These are phyloP conservation scores for Dentipellis fragilis DNA, from an alignment of 768 basidiomycete species.

Conservation along the genomic window DNA sequence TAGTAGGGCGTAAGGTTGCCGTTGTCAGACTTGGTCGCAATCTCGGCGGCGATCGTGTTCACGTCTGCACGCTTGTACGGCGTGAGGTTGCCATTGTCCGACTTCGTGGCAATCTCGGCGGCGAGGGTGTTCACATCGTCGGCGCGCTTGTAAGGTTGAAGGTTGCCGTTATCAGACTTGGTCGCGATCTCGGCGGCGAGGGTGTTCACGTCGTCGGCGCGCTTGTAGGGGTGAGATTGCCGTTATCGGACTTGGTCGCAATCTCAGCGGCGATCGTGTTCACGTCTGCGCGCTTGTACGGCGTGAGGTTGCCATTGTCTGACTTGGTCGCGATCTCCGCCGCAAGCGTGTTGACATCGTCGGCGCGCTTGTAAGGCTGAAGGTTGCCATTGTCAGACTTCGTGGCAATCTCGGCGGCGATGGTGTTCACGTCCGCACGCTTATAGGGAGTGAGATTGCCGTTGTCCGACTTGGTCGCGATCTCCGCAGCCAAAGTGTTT, in stretches of 20 bases:
- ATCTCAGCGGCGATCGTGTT: constrained; percentile 24
- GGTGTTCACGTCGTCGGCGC: constrained; percentile 13
- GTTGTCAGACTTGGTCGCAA: constrained; percentile 18
- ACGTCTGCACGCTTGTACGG: constrained; percentile 16
- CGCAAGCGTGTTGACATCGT: constrained; percentile 18
- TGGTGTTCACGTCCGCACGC: constrained; percentile 14
- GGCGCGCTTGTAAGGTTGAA: constrained; percentile 33
- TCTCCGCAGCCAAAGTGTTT: constrained; percentile 23
- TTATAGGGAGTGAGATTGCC: constrained; percentile 24
- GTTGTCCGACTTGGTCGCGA: constrained; percentile 23
- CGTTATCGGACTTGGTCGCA: constrained; percentile 25
- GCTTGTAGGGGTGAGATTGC: constrained; percentile 21
- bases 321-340: constrained; percentile 17
- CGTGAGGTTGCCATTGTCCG: constrained; percentile 24
- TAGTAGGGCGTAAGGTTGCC: constrained; percentile 24
- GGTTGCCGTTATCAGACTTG: constrained; percentile 26
- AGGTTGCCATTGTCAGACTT: constrained; percentile 30
- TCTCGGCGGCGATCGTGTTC: constrained; percentile 19
- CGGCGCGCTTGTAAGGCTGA: constrained; percentile 30
- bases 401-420: constrained; percentile 17
- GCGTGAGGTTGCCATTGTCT: constrained; percentile 31
- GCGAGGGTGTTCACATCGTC: constrained; percentile 19
- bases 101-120: constrained; percentile 25
- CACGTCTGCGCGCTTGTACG: constrained; percentile 26
- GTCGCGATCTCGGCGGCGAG: constrained; percentile 18